Conservation (phyloP, 495 filamentous ascomycete species). For the Penicillium psychrofluorescens region DNA sequence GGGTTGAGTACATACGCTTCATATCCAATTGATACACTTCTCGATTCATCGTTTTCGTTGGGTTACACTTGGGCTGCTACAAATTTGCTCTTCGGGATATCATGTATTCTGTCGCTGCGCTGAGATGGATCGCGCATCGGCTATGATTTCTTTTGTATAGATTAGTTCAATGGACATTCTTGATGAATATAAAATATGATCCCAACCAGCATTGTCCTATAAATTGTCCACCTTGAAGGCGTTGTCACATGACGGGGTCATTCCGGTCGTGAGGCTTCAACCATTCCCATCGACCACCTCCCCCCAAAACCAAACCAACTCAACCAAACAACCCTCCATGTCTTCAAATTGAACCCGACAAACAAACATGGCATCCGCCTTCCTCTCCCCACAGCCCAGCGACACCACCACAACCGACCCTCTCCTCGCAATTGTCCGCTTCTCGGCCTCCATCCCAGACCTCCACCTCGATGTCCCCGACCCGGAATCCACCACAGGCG, state of each 20-base stretch:
- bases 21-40: slow-evolving; percentile 28
- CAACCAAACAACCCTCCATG: background rate
- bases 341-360: background rate
- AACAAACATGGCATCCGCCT: slow-evolving; percentile 9
- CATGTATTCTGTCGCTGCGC: background rate
- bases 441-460: slow-evolving; percentile 78
- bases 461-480: slow-evolving; percentile 65
- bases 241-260: slow-evolving; percentile 6
- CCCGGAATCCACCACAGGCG: slow-evolving; percentile 60
- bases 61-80: background rate
- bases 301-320: background rate
- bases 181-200: background rate
- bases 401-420: slow-evolving; percentile 28
- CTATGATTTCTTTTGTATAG: background rate
- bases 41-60: slow-evolving; percentile 3
- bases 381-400: slow-evolving; percentile 11
- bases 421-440: slow-evolving; percentile 75
- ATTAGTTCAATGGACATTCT: slow-evolving; percentile 4
- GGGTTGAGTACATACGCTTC: slow-evolving; percentile 22
- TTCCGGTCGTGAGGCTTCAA: no score
- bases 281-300: no score
- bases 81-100: background rate
- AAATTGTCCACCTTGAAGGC: background rate
- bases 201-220: background rate
- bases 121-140: background rate